A percentile compares a stretch with the other conserved stretches of the same genome.
Evolutionary conservation across 78 protist species (phyloP).

Genomic region (Dictyostelium capitatum): DNA sequence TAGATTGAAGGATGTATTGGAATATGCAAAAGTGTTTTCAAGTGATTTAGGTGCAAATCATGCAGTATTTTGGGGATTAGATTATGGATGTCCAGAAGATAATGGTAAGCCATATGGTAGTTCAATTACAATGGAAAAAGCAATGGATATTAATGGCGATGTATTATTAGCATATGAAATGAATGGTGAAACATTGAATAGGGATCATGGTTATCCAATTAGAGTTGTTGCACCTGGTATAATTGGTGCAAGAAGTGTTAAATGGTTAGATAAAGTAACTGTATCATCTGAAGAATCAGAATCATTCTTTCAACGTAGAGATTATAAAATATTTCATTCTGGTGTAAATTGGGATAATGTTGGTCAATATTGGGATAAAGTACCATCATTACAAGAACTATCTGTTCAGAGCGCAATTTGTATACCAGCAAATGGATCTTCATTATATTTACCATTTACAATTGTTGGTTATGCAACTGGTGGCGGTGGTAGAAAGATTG

Average conservation of each 20-base stretch:
- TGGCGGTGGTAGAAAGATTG: constrained; percentile 95
- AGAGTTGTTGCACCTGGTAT: constrained; percentile 96
- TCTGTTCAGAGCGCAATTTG: constrained; percentile 88
- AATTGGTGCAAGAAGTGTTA: constrained; percentile 94
- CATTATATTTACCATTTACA: constrained; percentile 51
- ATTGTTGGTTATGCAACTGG: constrained; percentile 86
- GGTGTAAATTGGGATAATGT: constrained; percentile 68
- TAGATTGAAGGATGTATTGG: constrained; percentile 47
- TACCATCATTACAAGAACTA: constrained; percentile 87
- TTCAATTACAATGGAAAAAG: constrained; percentile 58
- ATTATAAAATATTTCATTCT: constrained; percentile 87
- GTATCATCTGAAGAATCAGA: constrained; percentile 68
- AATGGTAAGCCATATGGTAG: constrained; percentile 67
- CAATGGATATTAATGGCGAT: constrained; percentile 86
- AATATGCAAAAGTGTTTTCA: constrained; percentile 9
- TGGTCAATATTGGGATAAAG: constrained; percentile 47
- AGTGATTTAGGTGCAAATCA: constrained; percentile 50
- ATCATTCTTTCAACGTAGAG: constrained; percentile 90
- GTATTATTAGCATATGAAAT: constrained; percentile 95
- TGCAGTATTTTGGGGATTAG: constrained; percentile 77
- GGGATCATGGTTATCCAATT: constrained; percentile 94
- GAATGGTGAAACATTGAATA: constrained; percentile 91
- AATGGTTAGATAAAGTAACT: constrained; percentile 89
- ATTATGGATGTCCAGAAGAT: constrained; percentile 73
- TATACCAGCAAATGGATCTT: constrained; percentile 53